Evolutionary conservation across 176 grass and related monocot species (phyloP).

Genomic region (Eragrostis curvula): DNA sequence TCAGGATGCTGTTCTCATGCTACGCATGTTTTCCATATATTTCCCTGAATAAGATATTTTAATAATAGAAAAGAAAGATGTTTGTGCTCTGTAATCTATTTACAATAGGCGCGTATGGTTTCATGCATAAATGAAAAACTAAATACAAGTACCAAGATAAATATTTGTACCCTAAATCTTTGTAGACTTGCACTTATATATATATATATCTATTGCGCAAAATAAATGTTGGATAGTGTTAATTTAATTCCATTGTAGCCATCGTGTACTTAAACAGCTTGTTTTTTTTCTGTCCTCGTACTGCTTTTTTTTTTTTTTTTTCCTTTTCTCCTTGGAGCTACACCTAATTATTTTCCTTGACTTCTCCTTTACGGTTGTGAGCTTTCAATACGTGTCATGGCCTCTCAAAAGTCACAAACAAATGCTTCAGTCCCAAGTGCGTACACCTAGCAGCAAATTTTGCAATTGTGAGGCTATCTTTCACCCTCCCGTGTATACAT

Average conservation of each 20-base stretch:
- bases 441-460: neutral
- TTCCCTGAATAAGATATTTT: too few relatives aligned
- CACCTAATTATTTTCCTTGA: too few relatives aligned
- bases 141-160: neutral
- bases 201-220: neutral
- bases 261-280: slow-evolving; percentile 23
- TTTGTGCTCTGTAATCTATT: neutral
- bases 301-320: too few relatives aligned
- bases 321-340: slow-evolving; percentile 29
- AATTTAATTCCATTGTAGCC: neutral
- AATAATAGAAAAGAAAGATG: too few relatives aligned
- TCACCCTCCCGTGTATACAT: too few relatives aligned
- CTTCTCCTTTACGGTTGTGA: slow-evolving; percentile 31
- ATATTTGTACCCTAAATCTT: too few relatives aligned
- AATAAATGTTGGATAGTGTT: neutral
- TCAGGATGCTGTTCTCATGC: too few relatives aligned
- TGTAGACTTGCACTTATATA: neutral
- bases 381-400: slow-evolving; percentile 29
- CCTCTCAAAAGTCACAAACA: slow-evolving; percentile 40
- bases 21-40: too few relatives aligned
- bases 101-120: neutral
- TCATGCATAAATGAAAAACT: too few relatives aligned
- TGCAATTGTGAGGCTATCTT: neutral
- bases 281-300: too few relatives aligned
- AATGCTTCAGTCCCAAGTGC: too few relatives aligned